Base-by-base conservation (phyloP, 2,329 filamentous ascomycete genomes). In the Neoascochyta sp. region DNA sequence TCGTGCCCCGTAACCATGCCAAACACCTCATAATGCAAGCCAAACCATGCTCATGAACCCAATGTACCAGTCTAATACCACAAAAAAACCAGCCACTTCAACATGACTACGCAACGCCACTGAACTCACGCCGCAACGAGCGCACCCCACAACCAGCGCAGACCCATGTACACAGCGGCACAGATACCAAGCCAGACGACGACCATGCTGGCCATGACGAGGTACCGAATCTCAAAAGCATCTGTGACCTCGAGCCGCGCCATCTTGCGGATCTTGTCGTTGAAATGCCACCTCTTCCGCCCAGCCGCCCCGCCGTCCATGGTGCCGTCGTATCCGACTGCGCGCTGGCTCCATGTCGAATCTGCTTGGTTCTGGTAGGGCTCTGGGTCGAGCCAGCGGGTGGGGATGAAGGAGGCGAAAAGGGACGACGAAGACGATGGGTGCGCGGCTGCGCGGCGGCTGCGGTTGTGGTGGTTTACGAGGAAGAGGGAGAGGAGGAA, bases 401-500 rank as follows among this genome's bases (percentile, higher is more conserved):
- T 36, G 3, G 42, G 46, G 7, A 51, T 47, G 7, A 39, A 43
- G 9, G 57, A 29, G 35, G 48, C 58, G 38, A 39, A 22, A 16
- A 45, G 38, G 37, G 47, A 32, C 9, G 46, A 47, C 5, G 30
- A 39, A 22, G 26, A 41, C 29, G 43, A 35, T 60, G 58, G 35
- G 25, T 45, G 38, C 5, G 53, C 43, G 20, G 46, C 57, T 40
- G 47, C 65, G 61, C 60, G 78, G 68, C 58, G 69, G 52, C 50
- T 68, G 50, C 48, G 76, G 62, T 70, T 77, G 35, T 69, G 69
- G 28, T 71, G 64, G 63, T 84, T 80, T 23, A 84, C 71, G 29
- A 82, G 59, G 52, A 73, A 69, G 24, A 85, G 73, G 2, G 80
- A 83, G 42, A 83, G 24, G 22, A 86, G 57, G 61, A 84, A 83